phyloP scores from a whole-genome alignment of 441 rosid genomes.

The Erysimum cheiri region DNA sequence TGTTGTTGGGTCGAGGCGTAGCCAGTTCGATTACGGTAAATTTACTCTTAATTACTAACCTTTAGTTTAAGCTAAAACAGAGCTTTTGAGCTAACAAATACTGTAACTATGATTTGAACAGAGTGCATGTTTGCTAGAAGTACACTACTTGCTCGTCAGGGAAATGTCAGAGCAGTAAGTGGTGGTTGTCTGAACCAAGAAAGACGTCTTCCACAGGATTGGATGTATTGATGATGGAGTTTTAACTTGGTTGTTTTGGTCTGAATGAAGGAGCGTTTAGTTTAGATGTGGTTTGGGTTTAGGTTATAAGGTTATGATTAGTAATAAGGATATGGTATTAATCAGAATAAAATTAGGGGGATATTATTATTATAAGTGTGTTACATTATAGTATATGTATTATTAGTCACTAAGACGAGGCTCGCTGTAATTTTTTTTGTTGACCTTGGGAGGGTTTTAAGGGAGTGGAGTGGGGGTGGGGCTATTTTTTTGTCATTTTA shows the following conservation, averaged over 20 bases:
- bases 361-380: not conserved
- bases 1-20: conserved; percentile 37
- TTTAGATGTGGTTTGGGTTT: conserved; percentile 28
- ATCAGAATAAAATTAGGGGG: conserved; percentile 22
- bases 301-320: conserved; percentile 34
- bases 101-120: conserved; percentile 22
- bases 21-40: conserved; percentile 56
- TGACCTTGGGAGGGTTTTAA: conserved; percentile 31
- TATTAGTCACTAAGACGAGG: conserved; percentile 10
- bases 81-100: too few relatives aligned
- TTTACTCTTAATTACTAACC: not conserved
- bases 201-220: conserved; percentile 74
- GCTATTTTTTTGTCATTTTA: conserved; percentile 9
- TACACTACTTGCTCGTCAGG: conserved; percentile 48
- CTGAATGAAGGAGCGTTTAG: not conserved
- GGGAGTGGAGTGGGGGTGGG: conserved; percentile 24
- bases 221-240: conserved; percentile 61
- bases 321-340: conserved; percentile 10
- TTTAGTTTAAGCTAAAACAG: accelerated
- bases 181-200: conserved; percentile 49
- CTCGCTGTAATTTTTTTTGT: conserved; percentile 43
- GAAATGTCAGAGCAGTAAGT: conserved; percentile 39
- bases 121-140: conserved; percentile 62
- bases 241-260: conserved; percentile 1
- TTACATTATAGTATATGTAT: conserved; percentile 9